Conservation (phyloP, 805 yeast genomes). For the Osmozyma mogii region DNA sequence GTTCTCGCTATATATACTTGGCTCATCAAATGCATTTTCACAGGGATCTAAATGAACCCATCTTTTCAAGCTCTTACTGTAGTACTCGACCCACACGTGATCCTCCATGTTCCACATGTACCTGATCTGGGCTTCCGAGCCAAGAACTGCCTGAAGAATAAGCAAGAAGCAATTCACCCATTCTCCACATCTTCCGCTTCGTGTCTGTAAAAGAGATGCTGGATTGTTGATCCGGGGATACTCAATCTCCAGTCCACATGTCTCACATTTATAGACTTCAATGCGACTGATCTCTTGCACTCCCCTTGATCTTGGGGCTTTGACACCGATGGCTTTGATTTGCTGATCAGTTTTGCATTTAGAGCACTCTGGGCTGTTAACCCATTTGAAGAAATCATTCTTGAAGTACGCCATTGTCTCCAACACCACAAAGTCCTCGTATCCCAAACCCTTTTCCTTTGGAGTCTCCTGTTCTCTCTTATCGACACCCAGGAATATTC, state of each 20-base stretch:
- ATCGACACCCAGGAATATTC: slow-evolving; percentile 57
- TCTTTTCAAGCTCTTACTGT: slow-evolving; percentile 45
- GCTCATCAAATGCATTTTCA: slow-evolving; percentile 79
- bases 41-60: slow-evolving; percentile 93
- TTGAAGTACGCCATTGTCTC: slow-evolving; percentile 46
- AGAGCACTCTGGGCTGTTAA: slow-evolving; percentile 58
- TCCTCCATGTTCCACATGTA: slow-evolving; percentile 88
- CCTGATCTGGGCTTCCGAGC: slow-evolving; percentile 32
- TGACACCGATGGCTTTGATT: slow-evolving; percentile 29
- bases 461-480: slow-evolving; percentile 22
- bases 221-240: slow-evolving; percentile 79
- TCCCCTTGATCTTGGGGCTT: slow-evolving; percentile 28
- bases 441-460: slow-evolving; percentile 9
- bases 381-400: slow-evolving; percentile 76
- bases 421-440: slow-evolving; percentile 30
- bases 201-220: slow-evolving; percentile 46
- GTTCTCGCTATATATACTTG: slow-evolving; percentile 65
- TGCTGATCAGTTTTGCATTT: slow-evolving; percentile 37
- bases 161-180: slow-evolving; percentile 84
- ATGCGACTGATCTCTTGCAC: slow-evolving; percentile 43
- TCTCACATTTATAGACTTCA: slow-evolving; percentile 57
- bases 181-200: slow-evolving; percentile 88
- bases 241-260: slow-evolving; percentile 40
- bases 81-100: slow-evolving; percentile 95
- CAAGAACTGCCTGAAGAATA: slow-evolving; percentile 55